Evolutionary conservation across 2,329 filamentous ascomycete species (phyloP), one percentile per base, ranked within the genome.

Genomic region (Beauveria brongniartii): DNA sequence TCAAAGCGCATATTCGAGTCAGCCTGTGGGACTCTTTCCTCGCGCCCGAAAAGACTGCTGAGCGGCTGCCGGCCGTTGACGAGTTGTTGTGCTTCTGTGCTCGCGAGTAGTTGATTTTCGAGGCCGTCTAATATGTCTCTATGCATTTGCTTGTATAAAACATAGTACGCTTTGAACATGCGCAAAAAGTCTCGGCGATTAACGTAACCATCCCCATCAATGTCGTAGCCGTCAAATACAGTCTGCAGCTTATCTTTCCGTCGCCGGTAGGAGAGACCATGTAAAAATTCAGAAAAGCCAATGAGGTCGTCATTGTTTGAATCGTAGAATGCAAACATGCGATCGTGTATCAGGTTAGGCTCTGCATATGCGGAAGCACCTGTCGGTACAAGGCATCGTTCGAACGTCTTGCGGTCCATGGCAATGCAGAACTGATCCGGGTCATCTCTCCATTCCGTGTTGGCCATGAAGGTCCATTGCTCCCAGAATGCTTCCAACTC

Each of bases 281-380:
- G 85, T 26, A 97, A 77, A 69, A 97, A 99, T 71, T 99, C 94
- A 54, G 91, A 83, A 67, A 99, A 97, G 8, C 90, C 90, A 67
- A 99, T 97, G 8, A 96, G 78, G 24, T 89, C 90, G 70, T 99
- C 91, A 47, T 85, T 82, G 71, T 97, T 93, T 37, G 87, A 90
- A 73, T 99, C 94, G 72, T 97, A 99, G 72, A 97, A 97, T 55
- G 90, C 85, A 74, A 97, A 99, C 83, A 97, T 94, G 66, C 94
- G 89, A 72, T 99, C 93, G 70, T 96, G 94, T 62, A 99, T 90
- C 16, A 96, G 83, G 71, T 95, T 97, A 1, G 93, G 91, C 0
- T 88, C 82, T 12, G 89, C 85, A 60, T 91, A 87, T 37, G 88
- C 84, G 62, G 86, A 84, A n/a, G 88, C 89, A 16, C 89, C 90